A percentile compares a stretch with the other conserved stretches of the same genome.
phyloP scores from a whole-genome alignment of 2,329 filamentous ascomycete genomes.

The Cladosporium cucumerinum region DNA sequence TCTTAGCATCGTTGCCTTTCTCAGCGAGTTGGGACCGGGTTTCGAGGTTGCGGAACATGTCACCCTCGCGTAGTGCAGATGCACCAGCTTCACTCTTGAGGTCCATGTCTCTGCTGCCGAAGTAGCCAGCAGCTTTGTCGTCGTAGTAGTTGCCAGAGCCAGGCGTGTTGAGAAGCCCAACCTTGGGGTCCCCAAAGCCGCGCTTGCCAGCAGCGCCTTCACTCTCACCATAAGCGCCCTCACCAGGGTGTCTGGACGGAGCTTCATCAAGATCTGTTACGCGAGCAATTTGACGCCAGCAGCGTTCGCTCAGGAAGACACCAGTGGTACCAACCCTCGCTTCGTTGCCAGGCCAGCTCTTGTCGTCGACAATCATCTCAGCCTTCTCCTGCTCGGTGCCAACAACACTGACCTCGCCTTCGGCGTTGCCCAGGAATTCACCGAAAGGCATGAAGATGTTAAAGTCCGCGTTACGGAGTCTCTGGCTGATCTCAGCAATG shows the following conservation, averaged over 20 bases:
- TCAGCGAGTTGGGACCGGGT: constrained; percentile 93
- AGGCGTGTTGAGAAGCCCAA: constrained; percentile 53
- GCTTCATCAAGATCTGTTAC: constrained; percentile 61
- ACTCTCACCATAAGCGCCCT: constrained; percentile 58
- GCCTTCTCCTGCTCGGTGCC: constrained; percentile 90
- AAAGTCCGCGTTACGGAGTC: constrained; percentile 89
- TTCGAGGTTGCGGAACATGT: constrained; percentile 98
- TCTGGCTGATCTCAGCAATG: constrained; percentile 93
- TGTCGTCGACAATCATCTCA: constrained; percentile 86
- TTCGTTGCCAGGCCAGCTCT: constrained; percentile 88
- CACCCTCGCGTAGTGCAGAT: constrained; percentile 85
- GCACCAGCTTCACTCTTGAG: constrained; percentile 84
- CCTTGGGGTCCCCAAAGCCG: constrained; percentile 58
- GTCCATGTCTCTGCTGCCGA: constrained; percentile 75
- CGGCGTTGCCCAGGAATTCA: constrained; percentile 86
- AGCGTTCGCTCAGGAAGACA: constrained; percentile 90
- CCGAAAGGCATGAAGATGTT: constrained; percentile 93
- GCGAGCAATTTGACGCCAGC: constrained; percentile 87
- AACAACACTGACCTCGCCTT: constrained; percentile 78
- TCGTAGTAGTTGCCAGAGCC: constrained; percentile 61
- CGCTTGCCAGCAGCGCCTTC: constrained; percentile 53
- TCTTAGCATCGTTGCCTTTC: constrained; percentile 84
- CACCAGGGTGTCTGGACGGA: constrained; percentile 53
- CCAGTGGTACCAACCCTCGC: constrained; percentile 87
- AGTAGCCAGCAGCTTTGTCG: constrained; percentile 80